phyloP scores from a whole-genome alignment of 495 filamentous ascomycete genomes.

The Sphaerosporella brunnea region DNA sequence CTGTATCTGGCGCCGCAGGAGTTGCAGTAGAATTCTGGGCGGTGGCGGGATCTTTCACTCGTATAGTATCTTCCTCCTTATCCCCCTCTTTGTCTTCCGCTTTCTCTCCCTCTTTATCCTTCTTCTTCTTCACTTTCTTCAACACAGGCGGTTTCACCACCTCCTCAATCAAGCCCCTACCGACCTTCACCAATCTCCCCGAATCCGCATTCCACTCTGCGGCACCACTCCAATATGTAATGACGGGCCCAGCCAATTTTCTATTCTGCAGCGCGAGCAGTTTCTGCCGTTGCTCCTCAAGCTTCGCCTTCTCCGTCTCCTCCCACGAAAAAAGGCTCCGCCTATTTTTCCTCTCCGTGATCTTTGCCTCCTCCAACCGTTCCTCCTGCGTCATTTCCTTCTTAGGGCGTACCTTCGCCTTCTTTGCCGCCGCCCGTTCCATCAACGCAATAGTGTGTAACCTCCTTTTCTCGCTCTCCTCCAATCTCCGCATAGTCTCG shows the following conservation, averaged over 20 bases:
- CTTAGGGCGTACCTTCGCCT: conserved; percentile 47
- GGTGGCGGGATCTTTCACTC: too few species aligned
- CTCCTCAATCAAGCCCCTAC: conserved; percentile 33
- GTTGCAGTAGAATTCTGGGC: too few species aligned
- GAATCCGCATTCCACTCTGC: conserved; percentile 42
- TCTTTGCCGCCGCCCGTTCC: conserved; percentile 68
- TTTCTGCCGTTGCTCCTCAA: conserved; percentile 62
- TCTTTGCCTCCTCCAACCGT: conserved; percentile 62
- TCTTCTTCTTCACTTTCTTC: conserved; percentile 13
- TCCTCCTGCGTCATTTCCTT: conserved; percentile 71
- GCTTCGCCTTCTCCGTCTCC: conserved; percentile 66
- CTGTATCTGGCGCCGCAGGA: too few species aligned
- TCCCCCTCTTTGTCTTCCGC: conserved; percentile 9
- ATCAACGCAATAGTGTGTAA: conserved; percentile 63
- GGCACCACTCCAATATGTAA: conserved; percentile 83
- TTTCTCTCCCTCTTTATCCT: conserved; percentile 1
- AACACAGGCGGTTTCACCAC: conserved; percentile 11
- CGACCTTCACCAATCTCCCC: conserved; percentile 49
- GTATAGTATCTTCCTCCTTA: too few species aligned
- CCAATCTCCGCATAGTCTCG: conserved; percentile 60
- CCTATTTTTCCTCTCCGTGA: conserved; percentile 64
- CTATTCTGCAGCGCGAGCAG: conserved; percentile 72
- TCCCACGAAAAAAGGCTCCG: conserved; percentile 93
- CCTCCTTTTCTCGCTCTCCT: conserved; percentile 64
- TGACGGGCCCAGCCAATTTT: conserved; percentile 70